These are phyloP conservation scores for Phytomonas serpens DNA, from an alignment of 208 protist genomes.

Conservation along the genomic window DNA sequence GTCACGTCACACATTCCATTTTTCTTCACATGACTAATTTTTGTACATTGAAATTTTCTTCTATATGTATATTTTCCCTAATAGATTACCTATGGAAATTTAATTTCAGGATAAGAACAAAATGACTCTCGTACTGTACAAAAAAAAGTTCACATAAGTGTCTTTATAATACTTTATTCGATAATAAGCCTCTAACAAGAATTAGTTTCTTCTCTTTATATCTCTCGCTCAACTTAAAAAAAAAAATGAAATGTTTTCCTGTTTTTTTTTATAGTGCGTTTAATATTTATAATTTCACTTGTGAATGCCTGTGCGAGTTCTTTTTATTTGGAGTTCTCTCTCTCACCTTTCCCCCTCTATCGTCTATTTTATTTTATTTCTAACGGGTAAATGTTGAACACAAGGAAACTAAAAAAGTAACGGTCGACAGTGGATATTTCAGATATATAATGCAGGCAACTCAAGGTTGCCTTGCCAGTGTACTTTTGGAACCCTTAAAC, in stretches of 20 bases:
- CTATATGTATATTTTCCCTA: conserved; percentile 2
- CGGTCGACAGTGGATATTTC: neutral
- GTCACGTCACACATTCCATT: conserved; percentile 2
- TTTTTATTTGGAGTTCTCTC: conserved; percentile 12
- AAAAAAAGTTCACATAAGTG: conserved; percentile 10
- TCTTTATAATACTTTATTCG: conserved; percentile 1
- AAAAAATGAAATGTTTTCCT: neutral
- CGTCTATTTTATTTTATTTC: conserved; percentile 6
- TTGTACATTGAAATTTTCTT: neutral
- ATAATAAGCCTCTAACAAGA: conserved; percentile 4
- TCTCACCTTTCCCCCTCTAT: conserved; percentile 9
- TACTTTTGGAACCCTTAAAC: conserved; percentile 8
- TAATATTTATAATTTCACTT: conserved; percentile 5
- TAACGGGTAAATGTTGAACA: neutral
- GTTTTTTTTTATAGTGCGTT: neutral
- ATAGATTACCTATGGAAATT: conserved; percentile 6
- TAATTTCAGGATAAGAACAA: conserved; percentile 6
- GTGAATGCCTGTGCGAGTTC: conserved; percentile 7
- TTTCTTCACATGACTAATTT: conserved; percentile 6
- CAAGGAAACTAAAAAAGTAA: neutral
- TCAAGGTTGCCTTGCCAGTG: neutral
- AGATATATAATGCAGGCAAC: conserved; percentile 7
- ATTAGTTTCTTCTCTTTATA: conserved; percentile 15
- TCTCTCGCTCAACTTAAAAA: neutral
- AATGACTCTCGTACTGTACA: neutral